Base-by-base conservation (phyloP, 352 stramenopile species). In the Phytophthora pinifolia region DNA sequence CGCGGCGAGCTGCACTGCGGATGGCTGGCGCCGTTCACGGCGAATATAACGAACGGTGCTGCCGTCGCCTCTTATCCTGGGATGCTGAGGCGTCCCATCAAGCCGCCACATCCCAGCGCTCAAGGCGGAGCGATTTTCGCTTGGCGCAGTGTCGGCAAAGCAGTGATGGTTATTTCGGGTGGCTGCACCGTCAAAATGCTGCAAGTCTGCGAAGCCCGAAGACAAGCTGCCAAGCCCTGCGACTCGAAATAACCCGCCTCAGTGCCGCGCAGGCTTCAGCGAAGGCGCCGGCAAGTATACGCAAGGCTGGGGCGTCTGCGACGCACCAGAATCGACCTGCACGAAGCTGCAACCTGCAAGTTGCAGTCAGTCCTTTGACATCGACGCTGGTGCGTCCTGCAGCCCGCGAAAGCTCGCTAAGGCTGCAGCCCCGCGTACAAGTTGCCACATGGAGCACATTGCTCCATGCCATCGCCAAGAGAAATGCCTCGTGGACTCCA, bases 211-310 rank as follows among this genome's bases (percentile, higher is more conserved):
- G 9, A 8, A 31, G 18, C 29, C 44, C 29, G 22, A 32, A 12
- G 18, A 20, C 5, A 32, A 9, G 10, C 30, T 6, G 37, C 20
- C 18, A 51, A 41, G 18, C 15, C 12, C 4, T 29, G 13, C 42
- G 20, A 48, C 41, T 42, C 49, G 31, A 59, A 49, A 38, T 47
- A 50, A 46, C 25, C 36, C 34, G 27, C 46, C 36, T 5, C 17
- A 37, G 12, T 13, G 39, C 39, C 39, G 31, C 45, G 46, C 45
- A 61, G 51, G 29, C 18, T 55, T 61, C 51, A 67, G 8, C 10
- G 52, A 67, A 62, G 53, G 25, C 22, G 46, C 46, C 13, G 20
- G 54, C 46, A 63, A 54, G 42, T 42, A 30, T 56, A 56, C 59
- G 39, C 30, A 35, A 59, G 52, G n/a, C 17, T 30, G 36, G 15